Evolutionary conservation across 176 grass and related monocot species (phyloP).

Genomic region (Dendrocalamus sinicus): DNA sequence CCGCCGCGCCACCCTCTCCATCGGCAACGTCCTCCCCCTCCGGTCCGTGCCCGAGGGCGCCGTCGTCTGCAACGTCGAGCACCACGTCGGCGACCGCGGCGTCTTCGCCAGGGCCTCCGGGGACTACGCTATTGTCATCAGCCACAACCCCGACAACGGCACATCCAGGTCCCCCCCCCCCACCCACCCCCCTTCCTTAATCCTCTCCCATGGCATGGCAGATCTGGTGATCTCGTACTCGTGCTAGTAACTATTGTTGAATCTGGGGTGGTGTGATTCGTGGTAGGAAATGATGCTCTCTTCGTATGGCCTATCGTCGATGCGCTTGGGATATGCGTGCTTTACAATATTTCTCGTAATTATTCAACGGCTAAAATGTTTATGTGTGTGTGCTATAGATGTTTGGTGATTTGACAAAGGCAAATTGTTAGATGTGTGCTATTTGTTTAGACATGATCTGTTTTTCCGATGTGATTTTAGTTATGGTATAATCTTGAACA

Average conservation of each 20-base stretch:
- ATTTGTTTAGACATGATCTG: not conserved
- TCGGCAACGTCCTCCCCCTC: constrained; percentile 85
- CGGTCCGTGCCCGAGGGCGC: constrained; percentile 82
- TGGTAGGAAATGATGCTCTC: not conserved
- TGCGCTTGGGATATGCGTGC: not conserved
- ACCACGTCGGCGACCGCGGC: constrained; percentile 89
- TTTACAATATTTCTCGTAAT: not conserved
- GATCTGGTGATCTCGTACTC: not conserved
- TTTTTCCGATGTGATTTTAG: not conserved
- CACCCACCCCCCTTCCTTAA: too few relatives aligned
- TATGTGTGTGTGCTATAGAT: not conserved
- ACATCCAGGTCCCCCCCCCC: constrained; percentile 53
- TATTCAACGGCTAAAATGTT: not conserved
- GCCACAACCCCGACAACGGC: constrained; percentile 91
- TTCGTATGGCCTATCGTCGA: too few relatives aligned
- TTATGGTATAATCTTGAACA: not conserved
- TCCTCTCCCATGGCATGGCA: not conserved
- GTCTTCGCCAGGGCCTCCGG: constrained; percentile 78
- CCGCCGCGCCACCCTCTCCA: constrained; percentile 75
- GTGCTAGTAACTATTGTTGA: not conserved
- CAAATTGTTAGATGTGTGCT: not conserved
- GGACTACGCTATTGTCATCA: constrained; percentile 91
- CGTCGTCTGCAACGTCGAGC: constrained; percentile 93
- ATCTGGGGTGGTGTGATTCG: not conserved
- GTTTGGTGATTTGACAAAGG: not conserved